Evolutionary conservation across 208 protist genomes (phyloP).

Genomic region (Crithidia bombi): DNA sequence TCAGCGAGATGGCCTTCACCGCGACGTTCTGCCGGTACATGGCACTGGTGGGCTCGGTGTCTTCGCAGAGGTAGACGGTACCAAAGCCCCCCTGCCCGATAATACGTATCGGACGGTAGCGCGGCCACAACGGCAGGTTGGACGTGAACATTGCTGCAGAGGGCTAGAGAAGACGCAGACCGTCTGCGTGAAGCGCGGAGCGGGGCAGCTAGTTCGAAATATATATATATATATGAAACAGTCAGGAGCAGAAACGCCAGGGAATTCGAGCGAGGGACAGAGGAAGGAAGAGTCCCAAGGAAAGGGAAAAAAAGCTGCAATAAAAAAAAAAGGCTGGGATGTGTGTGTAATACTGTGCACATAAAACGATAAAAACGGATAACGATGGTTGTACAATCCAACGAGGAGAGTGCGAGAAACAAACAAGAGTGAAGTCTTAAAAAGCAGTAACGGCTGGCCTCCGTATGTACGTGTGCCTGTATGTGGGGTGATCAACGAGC

Average conservation of each 20-base stretch:
- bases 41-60: conserved; percentile 34
- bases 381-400: too few relatives aligned
- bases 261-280: not conserved
- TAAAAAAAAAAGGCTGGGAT: too few relatives aligned
- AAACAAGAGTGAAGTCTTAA: too few relatives aligned
- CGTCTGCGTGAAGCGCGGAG: too few relatives aligned
- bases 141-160: conserved; percentile 10
- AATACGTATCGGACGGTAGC: conserved; percentile 51
- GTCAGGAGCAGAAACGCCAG: not conserved
- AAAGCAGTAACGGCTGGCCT: too few relatives aligned
- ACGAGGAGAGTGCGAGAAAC: too few relatives aligned
- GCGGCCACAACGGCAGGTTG: conserved; percentile 48
- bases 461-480: too few relatives aligned
- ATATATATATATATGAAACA: conserved; percentile 5
- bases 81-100: conserved; percentile 77
- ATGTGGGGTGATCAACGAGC: too few relatives aligned
- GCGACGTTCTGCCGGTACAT: conserved; percentile 47
- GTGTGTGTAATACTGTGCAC: too few relatives aligned
- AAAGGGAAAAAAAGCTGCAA: conserved; percentile 7
- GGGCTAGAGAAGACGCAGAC: too few relatives aligned
- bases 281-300: not conserved
- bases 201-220: conserved; percentile 5
- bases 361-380: too few relatives aligned
- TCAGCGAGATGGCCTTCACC: conserved; percentile 73
- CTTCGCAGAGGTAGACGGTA: conserved; percentile 78